Base-by-base conservation (phyloP, 208 protist genomes). In the Angomonas ambiguus region DNA sequence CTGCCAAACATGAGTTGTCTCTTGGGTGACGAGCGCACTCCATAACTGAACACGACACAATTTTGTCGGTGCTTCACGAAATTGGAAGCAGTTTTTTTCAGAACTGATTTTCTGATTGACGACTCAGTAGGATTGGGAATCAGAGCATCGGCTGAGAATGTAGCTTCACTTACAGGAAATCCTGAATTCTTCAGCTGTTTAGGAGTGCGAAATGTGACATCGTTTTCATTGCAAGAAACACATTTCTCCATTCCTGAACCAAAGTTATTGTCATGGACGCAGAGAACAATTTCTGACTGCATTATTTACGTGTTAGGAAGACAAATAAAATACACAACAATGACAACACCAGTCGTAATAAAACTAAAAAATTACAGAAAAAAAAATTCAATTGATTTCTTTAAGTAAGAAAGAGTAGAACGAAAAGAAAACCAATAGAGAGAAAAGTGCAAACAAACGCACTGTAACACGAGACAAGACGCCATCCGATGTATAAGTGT, bases 1-100 rank as follows among this genome's bases (percentile, higher is more conserved):
- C 28, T 60, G 28, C 92, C 92, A 48, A 81, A 77, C 87, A 95
- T 88, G 27, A 94, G 78, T 69, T 94, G 85, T 18, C 92, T 77
- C 59, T 88, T 87, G 27, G 92, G 88, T 8, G 81, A 90, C 8
- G 87, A 88, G 69, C 89, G 86, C 3, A 91, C 83, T 32, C 92
- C 92, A 48, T 88, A 93, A 51, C 74, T 65, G 73, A 91, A 96
- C 30, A 91, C 83, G 2, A 96, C 92, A 4, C 83, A 25, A 67
- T 96, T 96, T 59, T 94, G 70, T 1, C 83, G 76, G 33, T 77
- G 74, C 57, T 77, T 65, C 51, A 78, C 62, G 66, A 94, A 93
- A 48, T 87, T 65, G 25, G 69, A 61, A 0, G 78, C 82, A 20
- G 71, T 65, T 27, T 66, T 74, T 16, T 75, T 5, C 63, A 93